These are phyloP conservation scores for Mortierella sp. DNA, from an alignment of 371 early-diverging fungal species.

Conservation along the genomic window DNA sequence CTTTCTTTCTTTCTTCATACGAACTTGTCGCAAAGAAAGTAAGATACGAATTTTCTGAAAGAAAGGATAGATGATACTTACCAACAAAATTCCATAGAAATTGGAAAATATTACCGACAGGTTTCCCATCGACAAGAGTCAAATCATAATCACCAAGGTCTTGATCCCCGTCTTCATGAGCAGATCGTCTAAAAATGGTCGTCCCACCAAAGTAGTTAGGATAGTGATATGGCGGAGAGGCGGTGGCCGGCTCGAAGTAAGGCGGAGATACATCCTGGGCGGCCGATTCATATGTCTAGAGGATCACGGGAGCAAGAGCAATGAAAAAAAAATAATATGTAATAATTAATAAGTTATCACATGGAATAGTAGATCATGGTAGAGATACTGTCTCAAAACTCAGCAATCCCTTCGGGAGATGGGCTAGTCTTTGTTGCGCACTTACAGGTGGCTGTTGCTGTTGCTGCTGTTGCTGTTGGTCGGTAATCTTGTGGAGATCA, in stretches of 20 bases:
- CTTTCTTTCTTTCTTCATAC: too few species aligned
- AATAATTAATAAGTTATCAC: too few species aligned
- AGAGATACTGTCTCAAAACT: too few species aligned
- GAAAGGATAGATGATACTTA: constrained; percentile 18
- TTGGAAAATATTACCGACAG: constrained; percentile 63
- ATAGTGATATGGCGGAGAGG: constrained; percentile 42
- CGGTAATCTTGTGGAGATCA: constrained; percentile 47
- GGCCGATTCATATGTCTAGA: constrained; percentile 67
- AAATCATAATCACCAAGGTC: constrained; percentile 57
- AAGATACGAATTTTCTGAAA: too few species aligned
- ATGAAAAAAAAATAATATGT: too few species aligned
- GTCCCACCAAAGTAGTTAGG: too few species aligned
- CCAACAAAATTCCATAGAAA: constrained; percentile 67
- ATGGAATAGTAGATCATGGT: too few species aligned
- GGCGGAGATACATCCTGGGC: constrained; percentile 66
- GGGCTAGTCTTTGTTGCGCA: background rate
- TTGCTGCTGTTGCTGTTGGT: constrained; percentile 3
- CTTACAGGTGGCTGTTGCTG: constrained; percentile 55
- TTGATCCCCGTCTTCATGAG: too few species aligned
- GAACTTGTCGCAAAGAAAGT: too few species aligned
- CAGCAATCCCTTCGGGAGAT: too few species aligned
- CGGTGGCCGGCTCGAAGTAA: constrained; percentile 66
- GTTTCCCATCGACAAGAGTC: constrained; percentile 65
- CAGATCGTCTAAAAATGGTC: too few species aligned
- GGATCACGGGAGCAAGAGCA: too few species aligned